Base-by-base conservation (phyloP, 2,329 filamentous ascomycete genomes). In the Rhytidhysteron rufulum region DNA sequence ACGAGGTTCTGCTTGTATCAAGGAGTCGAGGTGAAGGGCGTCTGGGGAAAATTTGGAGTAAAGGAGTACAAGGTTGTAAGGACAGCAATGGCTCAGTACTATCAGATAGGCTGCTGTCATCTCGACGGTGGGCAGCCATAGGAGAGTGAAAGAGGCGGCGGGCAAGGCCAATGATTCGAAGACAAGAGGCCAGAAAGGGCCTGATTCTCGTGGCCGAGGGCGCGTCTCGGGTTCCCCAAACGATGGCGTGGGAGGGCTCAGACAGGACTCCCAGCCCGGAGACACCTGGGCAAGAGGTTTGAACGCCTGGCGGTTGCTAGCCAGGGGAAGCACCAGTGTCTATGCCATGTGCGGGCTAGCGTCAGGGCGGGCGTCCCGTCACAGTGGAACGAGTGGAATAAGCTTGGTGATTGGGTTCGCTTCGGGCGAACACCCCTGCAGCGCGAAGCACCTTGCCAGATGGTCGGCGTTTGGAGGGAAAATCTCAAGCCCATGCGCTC, bases 381-480 rank as follows among this genome's bases (percentile, higher is more conserved):
- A 35, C 19, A 35, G 33, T 15, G 33, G 33, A 20, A 19, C n/a
- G 11, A 22, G 17, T 7, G 17, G 11, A 20, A 9, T 11, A 19
- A 20, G 9, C 24, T 20, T 8, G 17, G 10, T 37, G 35, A 37
- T 37, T 37, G 35, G 35, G 9, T 8, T 37, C 35, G 35, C 15
- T 37, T 37, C 24, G 35, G 22, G 35, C 10, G 24, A 29, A 9
- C 13, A 5, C 24, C 35, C 16, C 25, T 15, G 35, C 35, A 18
- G 20, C 29, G 16, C 34, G 3, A 35, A 22, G 35, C 35, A 37
- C 10, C 20, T 20, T 37, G 25, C 25, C 19, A 19, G 35, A 30
- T 37, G 13, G 35, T 25, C 24, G 16, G 35, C 35, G 35, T 37
- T 30, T 37, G 35, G 35, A 37, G 10, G n/a, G 16, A 30, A 9